Evolutionary conservation across 768 basidiomycete species (phyloP), one percentile per base, ranked within the genome.

Genomic region (Lactifluus volemus): DNA sequence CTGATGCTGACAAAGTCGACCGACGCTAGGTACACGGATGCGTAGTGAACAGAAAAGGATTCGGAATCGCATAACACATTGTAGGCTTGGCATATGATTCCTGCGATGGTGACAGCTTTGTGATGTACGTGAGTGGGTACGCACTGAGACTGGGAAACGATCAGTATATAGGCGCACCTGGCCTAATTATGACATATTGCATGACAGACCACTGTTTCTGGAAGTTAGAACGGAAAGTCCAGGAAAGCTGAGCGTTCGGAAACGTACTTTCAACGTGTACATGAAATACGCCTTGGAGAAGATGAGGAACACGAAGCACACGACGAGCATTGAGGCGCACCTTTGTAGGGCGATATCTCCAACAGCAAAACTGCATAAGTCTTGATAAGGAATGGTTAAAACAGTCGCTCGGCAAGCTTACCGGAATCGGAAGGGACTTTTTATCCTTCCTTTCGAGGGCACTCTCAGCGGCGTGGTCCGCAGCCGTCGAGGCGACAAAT

Each of bases 371-470:
- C 88, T 91, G 69, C 3, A 12, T 36, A 34, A n/a, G 52, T 14
- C 34, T 48, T 14, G 38, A 30, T 39, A 44, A 39, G 45, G 32
- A 21, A 32, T 12, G 39, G 47, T 17, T 25, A 10, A 14, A 11
- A 39, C 15, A 19, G n/a, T 14, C 34, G 41, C 38, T 21, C 9
- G 15, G 11, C 4, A 21, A 21, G 74, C 81, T 67, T 64, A 83
- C 79, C 4, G 89, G 90, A 12, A 91, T 67, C 9, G 91, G 87
- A 11, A 96, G 73, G 19, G 79, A 72, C 49, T 75, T 72, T 68
- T 94, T 94, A 68, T 93, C 88, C 70, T 96, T 96, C 32, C 88
- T 78, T 9, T 79, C 79, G 3, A 96, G 79, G 0, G 88, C 89
- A 52, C 78, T 80, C 65, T 84, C 76, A 29, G 89, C 81, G 21